Evolutionary conservation across 441 rosid species (phyloP), one percentile per base, ranked within the genome.

Genomic region (Isatis lusitanica): DNA sequence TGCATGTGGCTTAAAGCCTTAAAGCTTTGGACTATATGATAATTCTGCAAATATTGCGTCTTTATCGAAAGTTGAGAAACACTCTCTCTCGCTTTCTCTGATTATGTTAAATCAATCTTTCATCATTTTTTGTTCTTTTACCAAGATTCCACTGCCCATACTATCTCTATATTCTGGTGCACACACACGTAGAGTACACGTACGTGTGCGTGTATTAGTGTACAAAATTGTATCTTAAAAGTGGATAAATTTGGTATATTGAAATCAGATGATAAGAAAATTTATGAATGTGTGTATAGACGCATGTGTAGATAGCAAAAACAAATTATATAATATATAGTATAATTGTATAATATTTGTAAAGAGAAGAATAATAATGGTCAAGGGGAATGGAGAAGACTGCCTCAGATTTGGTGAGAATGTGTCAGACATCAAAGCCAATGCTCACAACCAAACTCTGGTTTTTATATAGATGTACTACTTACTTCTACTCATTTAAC

Each of bases 381-480:
- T 68, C 74, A 74, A 74, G 44, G 48, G 12, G 3, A 59, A 59
- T 51, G 46, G 73, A 51, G 68, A 56, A 74, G 73, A 74, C 63
- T 52, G 74, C 40, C 69, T 74, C 63, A 74, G 42, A 51, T 68
- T 68, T 74, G 63, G 60, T 51, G 78, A 74, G 74, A 74, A 74
- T 60, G 69, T 74, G 74, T 61, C 78, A 74, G 73, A 43, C 63
- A 68, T 68, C 74, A 68, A 52, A 74, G 69, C 74, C 42, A 74
- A 42, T 51, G 24, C 64, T 60, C 53, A 53, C 58, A 42, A 60
- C 31, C 16, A 51, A 64, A 30, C 15, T 60, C 56, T 59, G 6
- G 13, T 58, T 57, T 56, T 36, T 33, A 46, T 26, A 38, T 55
- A 48, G 18, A 71, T 59, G 43, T 16, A 21, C 28, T 46, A 46